Base-by-base conservation (phyloP, 352 stramenopile species). In the Phytophthora lateralis region DNA sequence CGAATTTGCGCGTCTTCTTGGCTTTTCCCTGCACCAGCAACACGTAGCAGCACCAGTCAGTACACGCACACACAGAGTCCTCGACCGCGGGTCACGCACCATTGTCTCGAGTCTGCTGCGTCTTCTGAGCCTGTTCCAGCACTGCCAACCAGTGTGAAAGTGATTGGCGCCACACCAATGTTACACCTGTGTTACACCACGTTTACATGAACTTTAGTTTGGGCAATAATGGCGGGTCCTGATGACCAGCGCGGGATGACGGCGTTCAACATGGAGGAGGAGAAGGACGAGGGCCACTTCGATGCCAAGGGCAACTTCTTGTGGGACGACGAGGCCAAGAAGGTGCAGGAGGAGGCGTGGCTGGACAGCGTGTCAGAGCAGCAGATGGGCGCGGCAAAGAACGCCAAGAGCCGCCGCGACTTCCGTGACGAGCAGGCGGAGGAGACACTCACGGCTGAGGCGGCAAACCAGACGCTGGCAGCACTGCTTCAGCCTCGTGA, bases 1-100 rank as follows among this genome's bases (percentile, higher is more conserved):
- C 98, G 75, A 98, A 99, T 66, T 99, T 98, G 65, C 97, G 88
- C 24, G 95, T 99, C 74, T 99, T 99, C 83, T 99, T 99, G 55
- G 96, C 89, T 73, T 99, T 99, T 38, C 89, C 97, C 80, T 95
- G 56, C 18, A 61, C 9, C 35, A 60, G n/a, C 18, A 32, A 62
- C 15, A n/a, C 48, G 17, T n/a, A 27, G 15, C 52, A 4, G 50
- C 11, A 48, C 15, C 29, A 18, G 32, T 66, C 11, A 66, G 52
- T 44, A 53, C 10, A 44, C 32, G 48, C 8, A 50, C 11, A 20
- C 4, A 20, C 24, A 45, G 20, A 38, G 10, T 12, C 41, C 6
- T 17, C 15, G 0, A 14, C 34, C 5, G 10, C 6, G 9, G 24
- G 14, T 24, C 18, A 38, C 61, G 41, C 29, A 72, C 64, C 64